Percentiles rank a stretch among this genome's conserved stretches.
Evolutionary conservation across 2,329 filamentous ascomycete genomes (phyloP).

Genomic region (Hortaea werneckii): DNA sequence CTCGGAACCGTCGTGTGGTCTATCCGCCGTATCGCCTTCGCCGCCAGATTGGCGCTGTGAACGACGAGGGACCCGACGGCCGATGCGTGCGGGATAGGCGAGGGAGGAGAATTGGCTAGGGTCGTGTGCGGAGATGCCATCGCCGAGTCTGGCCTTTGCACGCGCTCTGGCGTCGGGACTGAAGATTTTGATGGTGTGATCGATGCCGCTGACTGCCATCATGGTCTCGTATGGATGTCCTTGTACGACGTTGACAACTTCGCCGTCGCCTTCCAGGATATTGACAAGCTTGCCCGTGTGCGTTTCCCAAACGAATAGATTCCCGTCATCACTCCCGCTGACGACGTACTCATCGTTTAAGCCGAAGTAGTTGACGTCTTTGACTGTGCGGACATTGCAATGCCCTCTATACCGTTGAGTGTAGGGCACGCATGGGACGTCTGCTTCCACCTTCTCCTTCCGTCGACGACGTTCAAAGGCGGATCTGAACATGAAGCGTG

Average conservation of each 20-base stretch:
- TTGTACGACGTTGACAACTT: conserved; percentile 61
- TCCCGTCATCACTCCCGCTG: conserved; percentile 55
- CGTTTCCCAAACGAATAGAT: conserved; percentile 60
- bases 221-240: conserved; percentile 59
- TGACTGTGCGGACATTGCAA: conserved; percentile 58
- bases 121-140: conserved; percentile 46
- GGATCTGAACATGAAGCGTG: conserved; percentile 35
- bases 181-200: conserved; percentile 60
- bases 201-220: conserved; percentile 56
- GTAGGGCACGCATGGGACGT: conserved; percentile 47
- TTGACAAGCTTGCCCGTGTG: conserved; percentile 52
- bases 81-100: conserved; percentile 16
- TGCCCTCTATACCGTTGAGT: conserved; percentile 52
- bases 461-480: conserved; percentile 38
- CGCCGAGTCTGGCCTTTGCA: conserved; percentile 45
- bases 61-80: conserved; percentile 3
- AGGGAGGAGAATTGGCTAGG: conserved; percentile 33
- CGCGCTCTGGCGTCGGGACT: conserved; percentile 50
- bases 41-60: background rate
- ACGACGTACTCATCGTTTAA: conserved; percentile 59
- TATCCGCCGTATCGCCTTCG: background rate
- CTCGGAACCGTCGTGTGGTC: conserved; percentile 13
- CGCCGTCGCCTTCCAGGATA: conserved; percentile 55
- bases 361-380: conserved; percentile 60
- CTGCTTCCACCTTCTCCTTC: conserved; percentile 42